Percentiles rank a stretch among this genome's conserved stretches.
phyloP scores from a whole-genome alignment of 768 basidiomycete genomes.

The Astraeus odoratus region DNA sequence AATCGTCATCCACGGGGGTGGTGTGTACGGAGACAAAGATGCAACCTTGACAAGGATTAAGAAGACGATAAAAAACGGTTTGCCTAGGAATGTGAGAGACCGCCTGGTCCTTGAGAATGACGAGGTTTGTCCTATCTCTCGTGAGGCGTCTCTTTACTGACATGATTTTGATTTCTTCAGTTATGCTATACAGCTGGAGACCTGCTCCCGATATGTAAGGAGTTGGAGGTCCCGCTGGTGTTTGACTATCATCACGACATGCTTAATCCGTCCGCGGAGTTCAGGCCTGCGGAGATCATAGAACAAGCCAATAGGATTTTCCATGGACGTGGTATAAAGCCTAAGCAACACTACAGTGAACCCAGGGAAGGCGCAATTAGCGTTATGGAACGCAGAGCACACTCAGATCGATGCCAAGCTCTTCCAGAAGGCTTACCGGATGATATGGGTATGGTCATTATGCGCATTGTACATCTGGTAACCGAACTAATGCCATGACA shows the following conservation, averaged over 20 bases:
- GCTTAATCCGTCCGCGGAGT: conserved; percentile 49
- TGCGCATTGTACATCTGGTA: conserved; percentile 4
- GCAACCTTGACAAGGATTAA: conserved; percentile 68
- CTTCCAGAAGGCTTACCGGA: conserved; percentile 60
- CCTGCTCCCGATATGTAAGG: conserved; percentile 78
- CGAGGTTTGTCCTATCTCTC: conserved; percentile 45
- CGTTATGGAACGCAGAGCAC: conserved; percentile 81
- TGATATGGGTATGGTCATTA: conserved; percentile 47
- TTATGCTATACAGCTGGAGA: conserved; percentile 89
- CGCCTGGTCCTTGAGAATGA: conserved; percentile 92
- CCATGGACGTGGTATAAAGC: conserved; percentile 65
- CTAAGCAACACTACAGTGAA: conserved; percentile 91
- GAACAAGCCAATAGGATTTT: conserved; percentile 72
- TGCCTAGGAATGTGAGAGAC: conserved; percentile 57
- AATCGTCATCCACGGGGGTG: conserved; percentile 84
- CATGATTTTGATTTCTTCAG: conserved; percentile 19
- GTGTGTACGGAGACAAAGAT: conserved; percentile 76
- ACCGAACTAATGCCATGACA: conserved; percentile 13
- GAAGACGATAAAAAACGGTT: conserved; percentile 51
- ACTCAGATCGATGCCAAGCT: conserved; percentile 71
- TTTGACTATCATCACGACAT: conserved; percentile 83
- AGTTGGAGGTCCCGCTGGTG: conserved; percentile 68
- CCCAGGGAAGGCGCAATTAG: conserved; percentile 79
- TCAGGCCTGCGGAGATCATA: conserved; percentile 61
- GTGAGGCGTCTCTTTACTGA: background rate